Evolutionary conservation across 2,329 filamentous ascomycete species (phyloP).

Genomic region (Pseudocercospora fuligena): DNA sequence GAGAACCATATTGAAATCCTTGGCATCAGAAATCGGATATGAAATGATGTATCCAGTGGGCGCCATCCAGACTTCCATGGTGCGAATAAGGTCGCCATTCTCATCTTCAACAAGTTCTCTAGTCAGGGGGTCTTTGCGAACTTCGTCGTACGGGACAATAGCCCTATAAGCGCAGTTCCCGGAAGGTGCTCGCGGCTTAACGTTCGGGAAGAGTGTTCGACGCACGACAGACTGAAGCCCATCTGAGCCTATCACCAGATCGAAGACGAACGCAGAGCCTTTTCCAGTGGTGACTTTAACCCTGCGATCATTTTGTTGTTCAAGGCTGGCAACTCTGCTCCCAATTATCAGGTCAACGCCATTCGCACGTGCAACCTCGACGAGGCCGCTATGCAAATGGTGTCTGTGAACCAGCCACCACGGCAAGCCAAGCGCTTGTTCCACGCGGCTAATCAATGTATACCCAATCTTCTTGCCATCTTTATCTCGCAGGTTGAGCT

Average conservation of each 20-base stretch:
- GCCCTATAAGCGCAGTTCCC: conserved; percentile 54
- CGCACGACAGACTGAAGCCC: conserved; percentile 44
- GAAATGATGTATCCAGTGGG: conserved; percentile 47
- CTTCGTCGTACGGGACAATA: conserved; percentile 50
- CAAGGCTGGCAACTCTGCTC: conserved; percentile 44
- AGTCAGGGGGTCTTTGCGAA: conserved; percentile 49
- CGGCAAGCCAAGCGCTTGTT: conserved; percentile 41
- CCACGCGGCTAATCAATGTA: conserved; percentile 43
- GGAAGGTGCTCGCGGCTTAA: conserved; percentile 46
- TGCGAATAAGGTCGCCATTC: conserved; percentile 44
- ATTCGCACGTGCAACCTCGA: conserved; percentile 45
- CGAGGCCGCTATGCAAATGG: conserved; percentile 53
- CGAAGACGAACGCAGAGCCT: conserved; percentile 29
- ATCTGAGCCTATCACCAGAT: conserved; percentile 40
- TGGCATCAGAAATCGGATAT: conserved; percentile 52
- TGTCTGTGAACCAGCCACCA: conserved; percentile 56
- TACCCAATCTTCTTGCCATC: conserved; percentile 47
- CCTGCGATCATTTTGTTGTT: conserved; percentile 34
- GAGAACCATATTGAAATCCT: conserved; percentile 54
- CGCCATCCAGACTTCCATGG: conserved; percentile 55
- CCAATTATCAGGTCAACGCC: conserved; percentile 47
- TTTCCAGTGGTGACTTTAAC: conserved; percentile 41
- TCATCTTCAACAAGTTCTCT: conserved; percentile 34
- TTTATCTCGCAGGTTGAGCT: conserved; percentile 48
- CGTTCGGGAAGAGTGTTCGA: conserved; percentile 48